Conservation (phyloP, 371 early-diverging fungal genomes). For the Syncephalastrum sp. region DNA sequence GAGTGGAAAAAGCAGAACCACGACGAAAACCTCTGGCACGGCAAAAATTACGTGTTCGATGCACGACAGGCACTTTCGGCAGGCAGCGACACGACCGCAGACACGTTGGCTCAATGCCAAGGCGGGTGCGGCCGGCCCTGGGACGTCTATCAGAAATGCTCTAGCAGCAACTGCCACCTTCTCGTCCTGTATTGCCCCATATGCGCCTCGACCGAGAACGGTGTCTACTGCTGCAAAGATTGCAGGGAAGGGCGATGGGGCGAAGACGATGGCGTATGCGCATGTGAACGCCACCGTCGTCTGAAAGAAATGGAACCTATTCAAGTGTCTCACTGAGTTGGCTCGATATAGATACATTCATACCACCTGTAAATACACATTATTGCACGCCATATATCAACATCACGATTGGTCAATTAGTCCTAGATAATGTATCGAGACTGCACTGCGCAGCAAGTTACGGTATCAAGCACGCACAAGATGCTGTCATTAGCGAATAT, state of each 20-base stretch:
- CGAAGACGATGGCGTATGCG: constrained; percentile 25
- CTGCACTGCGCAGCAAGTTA: no score
- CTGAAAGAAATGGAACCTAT: constrained; percentile 26
- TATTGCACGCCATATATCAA: no score
- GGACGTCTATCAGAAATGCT: constrained; percentile 47
- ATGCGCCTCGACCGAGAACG: constrained; percentile 10
- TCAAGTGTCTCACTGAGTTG: no score
- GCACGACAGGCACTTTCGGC: constrained; percentile 53
- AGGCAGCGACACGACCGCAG: not conserved
- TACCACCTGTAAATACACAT: no score
- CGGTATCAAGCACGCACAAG: no score
- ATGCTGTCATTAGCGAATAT: no score
- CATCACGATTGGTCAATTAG: no score
- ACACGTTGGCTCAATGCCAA: constrained; percentile 32
- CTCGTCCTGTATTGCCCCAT: constrained; percentile 34
- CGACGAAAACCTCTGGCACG: constrained; percentile 51
- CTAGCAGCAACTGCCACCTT: constrained; percentile 29
- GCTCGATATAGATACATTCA: no score
- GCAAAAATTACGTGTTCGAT: constrained; percentile 76
- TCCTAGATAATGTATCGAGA: no score
- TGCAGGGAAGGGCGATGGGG: constrained; percentile 17
- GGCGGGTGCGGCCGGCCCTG: constrained; percentile 26
- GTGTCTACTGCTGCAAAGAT: constrained; percentile 34
- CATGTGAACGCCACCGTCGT: constrained; percentile 34
- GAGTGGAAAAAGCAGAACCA: constrained; percentile 56